phyloP scores from a whole-genome alignment of 345 rosid species.

The Cardamine chenopodiifolia region DNA sequence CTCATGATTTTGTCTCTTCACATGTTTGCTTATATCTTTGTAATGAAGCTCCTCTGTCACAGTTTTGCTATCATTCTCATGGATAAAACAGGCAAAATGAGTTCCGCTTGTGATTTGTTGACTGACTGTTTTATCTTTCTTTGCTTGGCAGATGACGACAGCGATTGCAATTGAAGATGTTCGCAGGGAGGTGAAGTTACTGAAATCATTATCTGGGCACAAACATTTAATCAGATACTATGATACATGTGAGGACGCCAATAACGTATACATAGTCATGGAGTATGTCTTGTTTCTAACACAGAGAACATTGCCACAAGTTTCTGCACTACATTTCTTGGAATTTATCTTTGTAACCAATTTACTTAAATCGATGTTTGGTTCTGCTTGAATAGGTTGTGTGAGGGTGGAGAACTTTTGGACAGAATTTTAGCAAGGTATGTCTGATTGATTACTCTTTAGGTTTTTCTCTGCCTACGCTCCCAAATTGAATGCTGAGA shows the following conservation, averaged over 20 bases:
- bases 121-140: constrained; percentile 6
- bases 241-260: constrained; percentile 87
- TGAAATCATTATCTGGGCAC: constrained; percentile 79
- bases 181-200: constrained; percentile 82
- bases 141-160: constrained; percentile 77
- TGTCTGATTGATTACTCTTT: background rate
- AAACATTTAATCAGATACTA: constrained; percentile 67
- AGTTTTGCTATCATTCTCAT: background rate
- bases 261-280: constrained; percentile 87
- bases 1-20: constrained; percentile 20
- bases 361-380: constrained; percentile 10
- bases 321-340: constrained; percentile 2
- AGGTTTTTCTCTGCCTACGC: background rate
- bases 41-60: background rate
- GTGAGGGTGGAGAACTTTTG: constrained; percentile 85
- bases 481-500: background rate
- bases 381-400: constrained; percentile 56
- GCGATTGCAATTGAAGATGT: constrained; percentile 90
- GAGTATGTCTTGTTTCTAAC: constrained; percentile 64
- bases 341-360: background rate
- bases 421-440: constrained; percentile 88
- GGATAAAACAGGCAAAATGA: background rate
- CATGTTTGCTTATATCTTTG: constrained; percentile 6
- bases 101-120: constrained; percentile 3
- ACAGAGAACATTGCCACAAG: constrained; percentile 6